Percentiles rank a stretch among this genome's conserved stretches.
Conservation (phyloP, 179 eudicot genomes). For the Corrigiola litoralis region DNA sequence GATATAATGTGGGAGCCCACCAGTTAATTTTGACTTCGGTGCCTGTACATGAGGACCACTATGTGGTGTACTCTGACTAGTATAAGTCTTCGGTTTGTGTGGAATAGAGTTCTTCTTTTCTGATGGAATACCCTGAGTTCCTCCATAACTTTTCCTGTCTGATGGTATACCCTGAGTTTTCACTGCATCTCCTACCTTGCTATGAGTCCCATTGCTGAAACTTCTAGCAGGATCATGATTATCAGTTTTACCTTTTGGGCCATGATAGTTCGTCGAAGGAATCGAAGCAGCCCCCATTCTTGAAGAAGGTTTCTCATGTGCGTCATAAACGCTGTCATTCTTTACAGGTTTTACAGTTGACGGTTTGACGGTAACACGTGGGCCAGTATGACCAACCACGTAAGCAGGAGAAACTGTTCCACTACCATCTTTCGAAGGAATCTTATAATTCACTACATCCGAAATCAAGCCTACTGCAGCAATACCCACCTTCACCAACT, state of each 20-base stretch:
- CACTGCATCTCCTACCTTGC: slow-evolving; percentile 23
- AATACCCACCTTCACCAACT: slow-evolving; percentile 72
- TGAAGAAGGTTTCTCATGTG: slow-evolving; percentile 38
- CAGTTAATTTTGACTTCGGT: slow-evolving; percentile 30
- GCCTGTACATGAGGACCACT: slow-evolving; percentile 29
- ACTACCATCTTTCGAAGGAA: slow-evolving; percentile 60
- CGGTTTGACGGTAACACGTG: slow-evolving; percentile 37
- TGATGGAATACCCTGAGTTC: slow-evolving; percentile 23
- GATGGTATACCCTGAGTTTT: slow-evolving; percentile 24
- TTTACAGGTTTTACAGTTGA: slow-evolving; percentile 38
- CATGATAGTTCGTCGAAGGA: slow-evolving; percentile 28
- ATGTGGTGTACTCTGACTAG: slow-evolving; percentile 19
- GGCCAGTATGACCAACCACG: slow-evolving; percentile 47
- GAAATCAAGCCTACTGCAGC: slow-evolving; percentile 69
- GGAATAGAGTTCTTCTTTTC: slow-evolving; percentile 31
- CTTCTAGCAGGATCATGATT: slow-evolving; percentile 31
- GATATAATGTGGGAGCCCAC: slow-evolving; percentile 31
- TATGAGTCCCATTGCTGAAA: slow-evolving; percentile 22
- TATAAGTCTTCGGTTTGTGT: slow-evolving; percentile 36
- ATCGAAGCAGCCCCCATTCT: slow-evolving; percentile 28
- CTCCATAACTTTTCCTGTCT: slow-evolving; percentile 15
- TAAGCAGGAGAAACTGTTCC: slow-evolving; percentile 33
- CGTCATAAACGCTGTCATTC: slow-evolving; percentile 23
- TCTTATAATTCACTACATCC: slow-evolving; percentile 60
- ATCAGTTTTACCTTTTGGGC: slow-evolving; percentile 32